Conservation (phyloP, 2,329 filamentous ascomycete species). For the Trichoderma harzianum region DNA sequence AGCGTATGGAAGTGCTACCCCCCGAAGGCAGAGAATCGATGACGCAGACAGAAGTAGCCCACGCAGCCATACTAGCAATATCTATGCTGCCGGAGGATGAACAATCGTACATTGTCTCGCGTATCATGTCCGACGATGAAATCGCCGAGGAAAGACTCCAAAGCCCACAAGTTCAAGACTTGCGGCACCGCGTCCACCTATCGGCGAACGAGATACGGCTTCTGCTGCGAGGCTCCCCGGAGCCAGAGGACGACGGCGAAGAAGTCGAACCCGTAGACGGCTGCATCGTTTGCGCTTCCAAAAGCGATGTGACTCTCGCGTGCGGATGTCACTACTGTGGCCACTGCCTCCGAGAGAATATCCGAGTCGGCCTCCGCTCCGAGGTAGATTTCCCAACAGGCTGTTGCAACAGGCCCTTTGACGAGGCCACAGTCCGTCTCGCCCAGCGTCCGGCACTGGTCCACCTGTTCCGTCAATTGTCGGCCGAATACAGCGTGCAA, state of each 20-base stretch:
- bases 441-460: slow-evolving; percentile 22
- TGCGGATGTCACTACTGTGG: slow-evolving; percentile 26
- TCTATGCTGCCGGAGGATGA: slow-evolving; percentile 22
- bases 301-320: not conserved
- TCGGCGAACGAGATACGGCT: not conserved
- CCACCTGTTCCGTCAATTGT: slow-evolving; percentile 23
- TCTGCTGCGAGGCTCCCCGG: not conserved
- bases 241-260: not conserved
- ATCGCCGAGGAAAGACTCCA: slow-evolving; percentile 20
- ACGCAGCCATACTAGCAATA: slow-evolving; percentile 22
- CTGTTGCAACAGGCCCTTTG: slow-evolving; percentile 23
- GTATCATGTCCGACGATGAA: slow-evolving; percentile 27
- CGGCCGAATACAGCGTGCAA: not conserved
- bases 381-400: slow-evolving; percentile 25
- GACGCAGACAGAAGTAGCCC: slow-evolving; percentile 21
- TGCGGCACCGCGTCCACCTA: not conserved
- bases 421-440: slow-evolving; percentile 18
- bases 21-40: not conserved
- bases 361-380: slow-evolving; percentile 23
- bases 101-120: slow-evolving; percentile 23
- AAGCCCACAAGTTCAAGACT: slow-evolving; percentile 19
- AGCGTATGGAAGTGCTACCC: slow-evolving; percentile 14
- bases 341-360: slow-evolving; percentile 21
- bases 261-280: not conserved
- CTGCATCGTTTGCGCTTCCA: slow-evolving; percentile 23